Base-by-base conservation (phyloP, 2,329 filamentous ascomycete species). In the Colletotrichum cereale region DNA sequence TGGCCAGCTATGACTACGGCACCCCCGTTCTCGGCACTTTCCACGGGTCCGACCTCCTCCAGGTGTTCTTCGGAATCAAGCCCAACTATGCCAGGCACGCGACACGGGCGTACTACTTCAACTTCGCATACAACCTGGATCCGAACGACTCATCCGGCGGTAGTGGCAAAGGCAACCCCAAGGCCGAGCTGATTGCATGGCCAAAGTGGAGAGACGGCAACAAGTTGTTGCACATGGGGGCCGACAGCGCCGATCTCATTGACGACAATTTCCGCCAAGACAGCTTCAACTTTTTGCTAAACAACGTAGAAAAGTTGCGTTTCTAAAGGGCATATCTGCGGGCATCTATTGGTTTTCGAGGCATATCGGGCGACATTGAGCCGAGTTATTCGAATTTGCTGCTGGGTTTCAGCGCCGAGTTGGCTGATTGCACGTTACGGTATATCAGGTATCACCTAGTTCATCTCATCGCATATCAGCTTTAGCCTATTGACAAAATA, bases 11-110 rank as follows among this genome's bases (percentile, higher is more conserved):
- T 76, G 79, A 88, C 77, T 86, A 90, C 74, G 88, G 87, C 2
- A 88, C 86, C 0, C 88, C 90, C 0, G 78, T 92, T 24, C 77
- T 92, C 0, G 91, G 91, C 1, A 92, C 90, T 0, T 90, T 90
- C 79, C 91, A 93, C 73, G 89, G 80, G 7, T 85, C 83, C 0
- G 90, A 91, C 67, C 73, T 91, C 1, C 71, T 90, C 16, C 84
- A 88, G 68, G 83, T 88, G 0, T 90, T 89, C 74, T 86, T 84
- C 40, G 87, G 86, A 0, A 79, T 88, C 47, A 73, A 83, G 61
- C 82, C 84, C 1, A 85, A 87, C 71, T 85, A 85, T 48, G 86
- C 86, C 1, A 82, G 83, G 0, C 76, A 74, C 21, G 80, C 84
- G 0, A 86, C 88, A 34, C 84, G 86, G 61, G 82, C 83, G 0